These are phyloP conservation scores for Boletus coccyginus DNA, from an alignment of 768 basidiomycete genomes.

Conservation along the genomic window DNA sequence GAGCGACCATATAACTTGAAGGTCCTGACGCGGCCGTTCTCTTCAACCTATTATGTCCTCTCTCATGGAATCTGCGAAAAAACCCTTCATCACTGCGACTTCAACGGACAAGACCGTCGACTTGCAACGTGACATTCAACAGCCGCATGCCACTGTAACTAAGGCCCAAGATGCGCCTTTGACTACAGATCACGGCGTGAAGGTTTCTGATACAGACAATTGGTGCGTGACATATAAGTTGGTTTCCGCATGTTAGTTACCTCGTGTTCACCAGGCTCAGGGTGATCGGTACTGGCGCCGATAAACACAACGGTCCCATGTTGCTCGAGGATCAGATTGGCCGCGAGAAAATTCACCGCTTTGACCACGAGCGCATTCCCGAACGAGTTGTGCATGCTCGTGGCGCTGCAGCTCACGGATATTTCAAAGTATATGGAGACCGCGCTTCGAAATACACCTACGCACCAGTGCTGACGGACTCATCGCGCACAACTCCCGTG, in stretches of 20 bases:
- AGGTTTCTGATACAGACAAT: constrained; percentile 59
- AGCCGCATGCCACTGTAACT: neutral
- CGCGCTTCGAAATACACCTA: constrained; percentile 68
- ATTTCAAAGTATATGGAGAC: constrained; percentile 72
- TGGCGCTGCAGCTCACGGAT: constrained; percentile 77
- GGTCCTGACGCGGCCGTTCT: neutral
- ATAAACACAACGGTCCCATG: constrained; percentile 56
- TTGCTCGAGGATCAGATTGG: constrained; percentile 77
- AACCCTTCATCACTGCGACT: constrained; percentile 4
- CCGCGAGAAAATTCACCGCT: constrained; percentile 73
- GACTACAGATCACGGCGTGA: constrained; percentile 64
- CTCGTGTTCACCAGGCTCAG: constrained; percentile 46
- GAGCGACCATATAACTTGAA: neutral
- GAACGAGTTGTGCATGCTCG: constrained; percentile 77
- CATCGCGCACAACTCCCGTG: constrained; percentile 67
- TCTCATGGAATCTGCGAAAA: constrained; percentile 14
- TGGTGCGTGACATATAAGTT: constrained; percentile 39
- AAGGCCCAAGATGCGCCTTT: constrained; percentile 15
- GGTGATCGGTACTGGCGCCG: constrained; percentile 38
- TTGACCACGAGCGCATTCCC: constrained; percentile 88
- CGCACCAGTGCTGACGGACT: constrained; percentile 70
- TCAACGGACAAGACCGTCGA: constrained; percentile 22
- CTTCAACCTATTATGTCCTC: constrained; percentile 11
- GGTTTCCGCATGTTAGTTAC: constrained; percentile 4
- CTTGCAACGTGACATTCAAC: constrained; percentile 27